phyloP scores from a whole-genome alignment of 331 rosid species.

The Quercus tomentella region DNA sequence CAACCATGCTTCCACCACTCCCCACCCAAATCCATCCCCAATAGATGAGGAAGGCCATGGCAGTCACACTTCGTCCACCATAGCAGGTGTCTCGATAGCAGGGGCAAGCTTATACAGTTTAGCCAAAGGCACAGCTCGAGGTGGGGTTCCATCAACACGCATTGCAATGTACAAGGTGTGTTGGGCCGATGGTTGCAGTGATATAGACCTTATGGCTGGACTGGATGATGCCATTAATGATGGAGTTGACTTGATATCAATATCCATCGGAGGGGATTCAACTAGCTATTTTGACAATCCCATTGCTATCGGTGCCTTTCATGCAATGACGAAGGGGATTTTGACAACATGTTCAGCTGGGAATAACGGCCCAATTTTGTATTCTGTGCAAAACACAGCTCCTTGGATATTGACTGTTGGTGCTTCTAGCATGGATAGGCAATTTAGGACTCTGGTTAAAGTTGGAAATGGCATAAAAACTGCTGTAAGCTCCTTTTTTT shows the following conservation, averaged over 20 bases:
- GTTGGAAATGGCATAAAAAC: constrained; percentile 48
- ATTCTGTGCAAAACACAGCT: constrained; percentile 54
- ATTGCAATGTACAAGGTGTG: constrained; percentile 81
- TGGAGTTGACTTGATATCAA: constrained; percentile 68
- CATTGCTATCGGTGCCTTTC: constrained; percentile 80
- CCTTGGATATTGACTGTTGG: constrained; percentile 87
- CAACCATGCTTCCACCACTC: neutral
- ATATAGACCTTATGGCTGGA: constrained; percentile 67
- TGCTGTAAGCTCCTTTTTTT: constrained; percentile 25
- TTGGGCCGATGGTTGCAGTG: constrained; percentile 52
- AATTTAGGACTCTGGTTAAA: constrained; percentile 30
- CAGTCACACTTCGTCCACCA: constrained; percentile 67
- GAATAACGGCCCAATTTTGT: constrained; percentile 44
- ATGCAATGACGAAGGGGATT: constrained; percentile 66
- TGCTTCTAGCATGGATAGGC: constrained; percentile 53
- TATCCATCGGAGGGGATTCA: constrained; percentile 55
- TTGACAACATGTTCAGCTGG: constrained; percentile 79
- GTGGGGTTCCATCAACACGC: constrained; percentile 66
- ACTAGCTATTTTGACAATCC: constrained; percentile 44
- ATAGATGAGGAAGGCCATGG: constrained; percentile 71
- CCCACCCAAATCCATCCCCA: constrained; percentile 29
- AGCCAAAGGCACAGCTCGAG: constrained; percentile 70
- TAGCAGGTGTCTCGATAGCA: constrained; percentile 40
- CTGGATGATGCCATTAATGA: constrained; percentile 89
- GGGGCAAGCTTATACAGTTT: constrained; percentile 60